Percentiles rank a stretch among this genome's conserved stretches.
These are phyloP conservation scores for Flammula alnicola DNA, from an alignment of 1,284 basidiomycete genomes.

Conservation along the genomic window DNA sequence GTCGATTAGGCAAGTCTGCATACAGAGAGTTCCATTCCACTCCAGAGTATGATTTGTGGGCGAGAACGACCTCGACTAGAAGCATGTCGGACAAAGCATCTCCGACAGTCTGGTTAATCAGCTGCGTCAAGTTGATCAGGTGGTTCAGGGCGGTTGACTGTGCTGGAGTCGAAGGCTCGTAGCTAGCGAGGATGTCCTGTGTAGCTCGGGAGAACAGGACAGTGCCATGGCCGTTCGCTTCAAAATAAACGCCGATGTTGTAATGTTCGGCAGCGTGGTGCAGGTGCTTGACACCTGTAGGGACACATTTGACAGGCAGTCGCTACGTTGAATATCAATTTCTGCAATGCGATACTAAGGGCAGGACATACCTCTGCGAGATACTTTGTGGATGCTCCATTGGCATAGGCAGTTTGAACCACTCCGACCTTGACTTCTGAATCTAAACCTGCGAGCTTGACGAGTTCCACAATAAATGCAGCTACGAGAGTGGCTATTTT, in stretches of 20 bases:
- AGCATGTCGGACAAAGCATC: conserved; percentile 98
- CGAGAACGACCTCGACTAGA: conserved; percentile 91
- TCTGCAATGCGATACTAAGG: conserved; percentile 5
- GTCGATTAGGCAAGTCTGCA: conserved; percentile 91
- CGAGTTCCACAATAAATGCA: conserved; percentile 91
- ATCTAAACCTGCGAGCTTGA: conserved; percentile 82
- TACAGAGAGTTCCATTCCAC: conserved; percentile 95
- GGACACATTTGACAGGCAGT: conserved; percentile 92
- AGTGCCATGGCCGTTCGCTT: conserved; percentile 99
- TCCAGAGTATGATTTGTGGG: conserved; percentile 85
- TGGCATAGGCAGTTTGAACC: conserved; percentile 99
- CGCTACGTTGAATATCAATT: conserved; percentile 50
- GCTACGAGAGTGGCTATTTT: conserved; percentile 97
- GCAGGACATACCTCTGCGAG: conserved; percentile 66
- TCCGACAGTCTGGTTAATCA: conserved; percentile 99
- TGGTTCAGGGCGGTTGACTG: conserved; percentile 81
- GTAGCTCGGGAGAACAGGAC: conserved; percentile 89
- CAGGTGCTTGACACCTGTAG: conserved; percentile 97
- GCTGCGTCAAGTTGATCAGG: conserved; percentile 75
- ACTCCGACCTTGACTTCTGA: conserved; percentile 83
- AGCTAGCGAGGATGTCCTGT: conserved; percentile 58
- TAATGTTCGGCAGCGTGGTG: conserved; percentile 97
- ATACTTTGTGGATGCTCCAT: conserved; percentile 96
- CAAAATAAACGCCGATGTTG: conserved; percentile 97
- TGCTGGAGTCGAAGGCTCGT: conserved; percentile 80